Conservation (phyloP, 257 asterid species). For the Leonotis leonurus region DNA sequence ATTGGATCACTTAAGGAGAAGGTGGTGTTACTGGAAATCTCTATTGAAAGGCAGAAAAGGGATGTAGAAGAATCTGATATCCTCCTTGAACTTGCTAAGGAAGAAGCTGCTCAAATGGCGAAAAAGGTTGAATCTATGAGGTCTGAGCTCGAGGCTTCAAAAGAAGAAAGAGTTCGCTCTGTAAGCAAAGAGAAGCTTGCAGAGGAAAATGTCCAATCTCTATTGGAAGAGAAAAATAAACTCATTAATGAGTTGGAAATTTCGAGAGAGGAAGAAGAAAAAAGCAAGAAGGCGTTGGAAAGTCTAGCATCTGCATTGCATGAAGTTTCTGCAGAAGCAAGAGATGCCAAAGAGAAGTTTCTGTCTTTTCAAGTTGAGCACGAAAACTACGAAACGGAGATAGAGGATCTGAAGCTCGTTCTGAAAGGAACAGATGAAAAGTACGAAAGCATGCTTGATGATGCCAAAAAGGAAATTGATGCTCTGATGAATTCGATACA, state of each 20-base stretch:
- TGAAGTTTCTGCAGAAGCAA: slow-evolving; percentile 86
- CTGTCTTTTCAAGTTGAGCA: slow-evolving; percentile 52
- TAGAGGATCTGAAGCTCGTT: slow-evolving; percentile 68
- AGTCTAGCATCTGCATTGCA: slow-evolving; percentile 87
- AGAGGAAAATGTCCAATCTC: slow-evolving; percentile 55
- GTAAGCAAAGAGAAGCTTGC: too few relatives aligned
- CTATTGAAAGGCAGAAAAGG: slow-evolving; percentile 53
- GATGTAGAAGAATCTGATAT: slow-evolving; percentile 65
- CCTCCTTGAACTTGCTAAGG: slow-evolving; percentile 43
- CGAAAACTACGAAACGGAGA: slow-evolving; percentile 56
- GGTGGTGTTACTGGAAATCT: slow-evolving; percentile 60
- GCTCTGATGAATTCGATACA: slow-evolving; percentile 40
- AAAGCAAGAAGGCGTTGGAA: slow-evolving; percentile 88
- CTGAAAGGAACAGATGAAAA: slow-evolving; percentile 78
- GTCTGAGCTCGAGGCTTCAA: slow-evolving; percentile 54
- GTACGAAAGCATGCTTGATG: slow-evolving; percentile 72
- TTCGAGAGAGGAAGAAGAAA: slow-evolving; percentile 86
- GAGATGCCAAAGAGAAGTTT: slow-evolving; percentile 79
- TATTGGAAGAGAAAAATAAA: slow-evolving; percentile 63
- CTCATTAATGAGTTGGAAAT: slow-evolving; percentile 58
- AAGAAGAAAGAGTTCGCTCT: slow-evolving; percentile 64
- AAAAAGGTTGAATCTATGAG: slow-evolving; percentile 55
- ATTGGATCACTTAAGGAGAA: slow-evolving; percentile 72
- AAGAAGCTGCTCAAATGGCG: slow-evolving; percentile 53
- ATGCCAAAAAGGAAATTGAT: slow-evolving; percentile 62